Conservation (phyloP, 306 rosid genomes). For the Acacia acuminata region DNA sequence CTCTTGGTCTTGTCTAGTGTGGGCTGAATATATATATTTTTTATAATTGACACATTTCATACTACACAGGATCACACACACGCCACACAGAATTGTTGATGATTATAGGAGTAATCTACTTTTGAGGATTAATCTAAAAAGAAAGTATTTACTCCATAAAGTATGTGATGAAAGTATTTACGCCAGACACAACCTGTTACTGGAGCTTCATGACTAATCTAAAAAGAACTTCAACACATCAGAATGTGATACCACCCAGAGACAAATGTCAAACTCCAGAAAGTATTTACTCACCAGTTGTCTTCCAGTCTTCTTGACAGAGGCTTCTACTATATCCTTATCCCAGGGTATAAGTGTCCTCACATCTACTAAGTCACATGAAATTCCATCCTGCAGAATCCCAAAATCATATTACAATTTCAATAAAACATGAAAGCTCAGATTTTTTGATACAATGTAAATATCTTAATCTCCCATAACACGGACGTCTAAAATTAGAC, state of each 20-base stretch:
- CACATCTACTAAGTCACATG: constrained; percentile 90
- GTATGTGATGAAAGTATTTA: too few relatives aligned
- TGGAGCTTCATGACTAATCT: constrained; percentile 99
- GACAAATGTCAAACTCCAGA: constrained; percentile 2
- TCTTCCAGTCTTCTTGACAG: constrained; percentile 91
- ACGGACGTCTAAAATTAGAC: neutral
- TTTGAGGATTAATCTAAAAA: too few relatives aligned
- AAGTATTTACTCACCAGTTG: constrained; percentile 69
- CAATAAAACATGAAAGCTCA: constrained; percentile 8
- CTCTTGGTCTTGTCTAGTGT: too few relatives aligned
- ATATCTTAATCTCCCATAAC: neutral
- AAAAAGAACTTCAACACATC: constrained; percentile 27
- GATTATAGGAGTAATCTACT: too few relatives aligned
- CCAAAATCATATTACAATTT: constrained; percentile 12
- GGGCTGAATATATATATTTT: too few relatives aligned
- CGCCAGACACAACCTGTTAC: constrained; percentile 63
- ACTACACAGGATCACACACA: too few relatives aligned
- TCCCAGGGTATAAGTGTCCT: constrained; percentile 97
- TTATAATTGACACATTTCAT: too few relatives aligned
- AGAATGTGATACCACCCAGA: neutral
- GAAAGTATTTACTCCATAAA: too few relatives aligned
- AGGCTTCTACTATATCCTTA: constrained; percentile 89
- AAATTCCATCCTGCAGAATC: constrained; percentile 83
- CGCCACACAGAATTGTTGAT: too few relatives aligned
- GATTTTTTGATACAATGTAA: neutral